These are phyloP conservation scores for Cylindrotheca fusiformis DNA, from an alignment of 108 stramenopile species.

Conservation along the genomic window DNA sequence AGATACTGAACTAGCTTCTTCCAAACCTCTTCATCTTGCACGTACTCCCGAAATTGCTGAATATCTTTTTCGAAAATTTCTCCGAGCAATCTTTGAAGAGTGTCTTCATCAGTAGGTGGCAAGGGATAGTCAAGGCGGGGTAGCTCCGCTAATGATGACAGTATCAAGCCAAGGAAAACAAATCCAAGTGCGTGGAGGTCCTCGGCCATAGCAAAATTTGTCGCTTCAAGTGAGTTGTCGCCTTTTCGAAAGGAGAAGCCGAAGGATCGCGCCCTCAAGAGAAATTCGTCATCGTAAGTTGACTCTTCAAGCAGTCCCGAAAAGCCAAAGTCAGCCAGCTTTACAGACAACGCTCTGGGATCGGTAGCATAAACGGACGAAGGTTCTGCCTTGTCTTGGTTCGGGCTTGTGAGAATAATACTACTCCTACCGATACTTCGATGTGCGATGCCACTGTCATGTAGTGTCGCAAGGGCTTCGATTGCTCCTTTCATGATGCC, in stretches of 20 bases:
- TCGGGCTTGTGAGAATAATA: conserved; percentile 46
- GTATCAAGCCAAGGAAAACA: conserved; percentile 68
- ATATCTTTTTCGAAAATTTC: conserved; percentile 85
- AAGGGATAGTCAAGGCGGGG: conserved; percentile 42
- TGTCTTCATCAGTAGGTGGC: conserved; percentile 83
- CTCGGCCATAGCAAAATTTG: conserved; percentile 75
- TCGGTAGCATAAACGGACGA: conserved; percentile 47
- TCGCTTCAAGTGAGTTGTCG: conserved; percentile 25
- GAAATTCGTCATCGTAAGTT: conserved; percentile 58
- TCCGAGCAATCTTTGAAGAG: conserved; percentile 62
- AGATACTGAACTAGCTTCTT: conserved; percentile 54
- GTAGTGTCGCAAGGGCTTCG: conserved; percentile 60
- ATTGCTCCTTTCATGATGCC: conserved; percentile 60
- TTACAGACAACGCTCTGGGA: conserved; percentile 36
- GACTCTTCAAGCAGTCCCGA: conserved; percentile 49
- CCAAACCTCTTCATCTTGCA: conserved; percentile 79
- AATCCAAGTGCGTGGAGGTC: conserved; percentile 85
- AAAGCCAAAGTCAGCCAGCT: conserved; percentile 79
- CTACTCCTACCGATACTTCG: conserved; percentile 69
- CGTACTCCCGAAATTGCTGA: conserved; percentile 75
- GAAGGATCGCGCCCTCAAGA: conserved; percentile 58
- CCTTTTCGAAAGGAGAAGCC: conserved; percentile 43
- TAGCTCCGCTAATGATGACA: conserved; percentile 66
- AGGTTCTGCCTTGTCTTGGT: conserved; percentile 73
- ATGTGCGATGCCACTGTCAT: conserved; percentile 77